Evolutionary conservation across 2,329 filamentous ascomycete species (phyloP).

Genomic region (Fusarium aywerte): DNA sequence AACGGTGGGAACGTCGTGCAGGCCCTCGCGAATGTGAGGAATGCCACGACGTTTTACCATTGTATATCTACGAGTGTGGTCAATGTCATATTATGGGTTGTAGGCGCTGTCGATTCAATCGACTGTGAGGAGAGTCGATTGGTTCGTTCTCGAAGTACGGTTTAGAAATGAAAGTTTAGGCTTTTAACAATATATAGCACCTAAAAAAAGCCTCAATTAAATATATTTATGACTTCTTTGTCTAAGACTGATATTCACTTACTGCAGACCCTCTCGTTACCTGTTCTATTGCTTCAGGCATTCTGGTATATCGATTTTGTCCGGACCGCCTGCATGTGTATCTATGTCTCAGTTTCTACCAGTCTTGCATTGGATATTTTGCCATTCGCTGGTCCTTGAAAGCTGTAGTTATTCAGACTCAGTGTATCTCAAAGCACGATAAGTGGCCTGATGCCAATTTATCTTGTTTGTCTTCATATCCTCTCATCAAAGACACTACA

Average conservation of each 20-base stretch:
- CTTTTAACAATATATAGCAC: no score
- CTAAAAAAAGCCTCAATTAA: no score
- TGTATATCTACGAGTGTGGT: constrained; percentile 60
- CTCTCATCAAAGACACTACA: constrained; percentile 7
- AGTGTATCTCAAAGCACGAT: neutral
- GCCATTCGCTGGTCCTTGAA: constrained; percentile 15
- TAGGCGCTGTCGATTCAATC: constrained; percentile 58
- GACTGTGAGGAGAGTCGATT: constrained; percentile 31
- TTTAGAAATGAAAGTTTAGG: no score
- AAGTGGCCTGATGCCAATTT: constrained; percentile 22
- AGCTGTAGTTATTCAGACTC: neutral
- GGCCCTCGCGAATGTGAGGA: constrained; percentile 56
- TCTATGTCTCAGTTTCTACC: constrained; percentile 23
- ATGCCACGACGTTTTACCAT: constrained; percentile 53
- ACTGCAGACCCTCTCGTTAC: no score
- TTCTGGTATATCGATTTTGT: no score
- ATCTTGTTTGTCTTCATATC: constrained; percentile 9
- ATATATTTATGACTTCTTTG: no score
- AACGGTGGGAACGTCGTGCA: constrained; percentile 49
- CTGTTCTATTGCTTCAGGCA: no score
- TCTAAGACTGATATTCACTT: no score
- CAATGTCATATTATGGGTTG: constrained; percentile 60
- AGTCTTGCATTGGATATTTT: constrained; percentile 2
- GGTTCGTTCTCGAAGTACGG: no score
- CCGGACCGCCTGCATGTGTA: constrained; percentile 1